A percentile compares a stretch with the other conserved stretches of the same genome.
Conservation (phyloP, 768 basidiomycete species). For the Boletus tomentosulus region DNA sequence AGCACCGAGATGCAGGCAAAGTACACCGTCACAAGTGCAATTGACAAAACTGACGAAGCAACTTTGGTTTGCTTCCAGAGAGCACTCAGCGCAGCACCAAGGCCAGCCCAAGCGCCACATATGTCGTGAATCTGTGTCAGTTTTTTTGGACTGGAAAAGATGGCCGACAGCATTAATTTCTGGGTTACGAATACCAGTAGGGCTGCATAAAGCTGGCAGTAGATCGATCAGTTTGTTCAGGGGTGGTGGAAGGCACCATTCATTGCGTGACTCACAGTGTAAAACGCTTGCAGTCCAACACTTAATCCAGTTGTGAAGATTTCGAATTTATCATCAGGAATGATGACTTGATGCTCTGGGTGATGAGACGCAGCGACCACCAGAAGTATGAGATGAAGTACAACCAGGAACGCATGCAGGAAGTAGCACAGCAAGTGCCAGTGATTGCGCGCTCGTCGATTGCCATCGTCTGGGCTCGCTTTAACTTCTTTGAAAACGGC, state of each 20-base stretch:
- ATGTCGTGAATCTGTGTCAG: no score
- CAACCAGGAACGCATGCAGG: background rate
- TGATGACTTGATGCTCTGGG: background rate
- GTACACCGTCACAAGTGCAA: no score
- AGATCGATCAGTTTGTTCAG: background rate
- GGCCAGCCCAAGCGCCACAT: no score
- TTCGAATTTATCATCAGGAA: background rate
- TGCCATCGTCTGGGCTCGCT: background rate
- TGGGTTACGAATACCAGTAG: background rate
- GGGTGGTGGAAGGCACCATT: background rate
- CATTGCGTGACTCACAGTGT: background rate
- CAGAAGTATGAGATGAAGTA: background rate
- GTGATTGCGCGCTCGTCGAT: background rate
- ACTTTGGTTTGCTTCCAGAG: no score
- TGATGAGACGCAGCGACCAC: background rate
- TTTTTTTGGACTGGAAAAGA: no score
- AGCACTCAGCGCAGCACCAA: no score
- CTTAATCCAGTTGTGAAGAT: background rate
- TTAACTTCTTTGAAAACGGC: background rate
- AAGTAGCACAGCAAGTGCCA: background rate
- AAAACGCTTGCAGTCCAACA: background rate
- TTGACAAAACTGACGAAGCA: no score
- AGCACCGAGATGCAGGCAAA: no score
- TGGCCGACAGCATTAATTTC: background rate
- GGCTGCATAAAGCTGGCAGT: background rate